Percentiles rank a stretch among this genome's conserved stretches.
These are phyloP conservation scores for Aspergillus phoenicis DNA, from an alignment of 2,329 filamentous ascomycete genomes.

Conservation along the genomic window DNA sequence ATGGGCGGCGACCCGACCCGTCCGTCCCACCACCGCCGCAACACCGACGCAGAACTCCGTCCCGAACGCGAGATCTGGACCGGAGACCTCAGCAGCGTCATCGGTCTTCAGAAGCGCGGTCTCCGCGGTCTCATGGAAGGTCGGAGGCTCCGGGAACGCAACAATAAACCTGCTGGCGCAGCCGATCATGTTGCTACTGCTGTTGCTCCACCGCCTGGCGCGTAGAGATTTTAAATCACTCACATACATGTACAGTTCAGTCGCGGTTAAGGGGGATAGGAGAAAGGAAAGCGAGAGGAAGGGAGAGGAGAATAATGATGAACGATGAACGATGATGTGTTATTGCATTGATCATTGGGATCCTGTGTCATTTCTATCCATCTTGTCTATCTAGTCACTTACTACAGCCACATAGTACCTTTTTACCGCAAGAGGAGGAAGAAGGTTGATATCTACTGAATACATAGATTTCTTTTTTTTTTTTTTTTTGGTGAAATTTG, in stretches of 20 bases:
- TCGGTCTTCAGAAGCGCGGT: slow-evolving; percentile 92
- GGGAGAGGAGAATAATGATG: neutral
- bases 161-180: slow-evolving; percentile 38
- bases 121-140: slow-evolving; percentile 94
- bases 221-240: neutral
- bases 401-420: neutral
- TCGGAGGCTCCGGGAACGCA: slow-evolving; percentile 76
- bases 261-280: neutral
- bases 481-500: neutral
- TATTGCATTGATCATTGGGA: neutral
- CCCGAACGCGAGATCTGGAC: slow-evolving; percentile 70
- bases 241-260: neutral
- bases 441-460: neutral
- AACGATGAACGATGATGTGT: neutral
- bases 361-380: no score
- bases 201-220: neutral
- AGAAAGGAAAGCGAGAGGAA: neutral
- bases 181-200: neutral
- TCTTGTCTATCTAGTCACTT: neutral
- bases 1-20: slow-evolving; percentile 35
- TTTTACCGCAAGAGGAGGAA: neutral
- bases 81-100: slow-evolving; percentile 75
- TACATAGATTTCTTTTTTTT: neutral
- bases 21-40: slow-evolving; percentile 44
- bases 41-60: slow-evolving; percentile 35